A percentile compares a stretch with the other conserved stretches of the same genome.
Evolutionary conservation across 2,329 filamentous ascomycete species (phyloP).

Genomic region (Penicillium sp.): DNA sequence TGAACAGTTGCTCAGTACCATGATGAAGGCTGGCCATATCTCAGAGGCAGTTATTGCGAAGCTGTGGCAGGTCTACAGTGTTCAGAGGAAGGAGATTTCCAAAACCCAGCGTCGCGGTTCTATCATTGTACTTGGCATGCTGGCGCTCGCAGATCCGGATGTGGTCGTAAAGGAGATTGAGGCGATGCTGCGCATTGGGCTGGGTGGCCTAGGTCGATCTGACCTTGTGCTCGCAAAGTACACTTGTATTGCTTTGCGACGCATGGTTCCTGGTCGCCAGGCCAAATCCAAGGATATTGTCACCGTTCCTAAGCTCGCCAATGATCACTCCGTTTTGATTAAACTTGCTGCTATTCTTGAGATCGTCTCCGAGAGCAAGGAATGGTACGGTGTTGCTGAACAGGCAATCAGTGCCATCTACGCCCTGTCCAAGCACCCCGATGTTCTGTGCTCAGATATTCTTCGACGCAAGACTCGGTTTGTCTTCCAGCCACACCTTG

Average conservation of each 20-base stretch:
- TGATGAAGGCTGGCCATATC: slow-evolving; percentile 93
- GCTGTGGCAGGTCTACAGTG: slow-evolving; percentile 95
- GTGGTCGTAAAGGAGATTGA: slow-evolving; percentile 96
- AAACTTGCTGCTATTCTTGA: slow-evolving; percentile 84
- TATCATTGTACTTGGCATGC: slow-evolving; percentile 96
- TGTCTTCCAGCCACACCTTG: slow-evolving; percentile 65
- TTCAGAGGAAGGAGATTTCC: slow-evolving; percentile 91
- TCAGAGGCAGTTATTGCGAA: slow-evolving; percentile 85
- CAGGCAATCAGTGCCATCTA: slow-evolving; percentile 97
- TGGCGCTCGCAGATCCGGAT: slow-evolving; percentile 87
- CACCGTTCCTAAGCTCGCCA: slow-evolving; percentile 73
- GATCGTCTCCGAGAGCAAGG: slow-evolving; percentile 83
- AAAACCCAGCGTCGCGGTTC: slow-evolving; percentile 85
- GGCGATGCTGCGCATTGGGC: slow-evolving; percentile 85
- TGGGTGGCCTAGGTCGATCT: slow-evolving; percentile 76
- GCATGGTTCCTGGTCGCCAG: slow-evolving; percentile 87
- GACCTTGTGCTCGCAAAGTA: slow-evolving; percentile 92
- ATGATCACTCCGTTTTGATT: slow-evolving; percentile 84
- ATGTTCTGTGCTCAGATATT: slow-evolving; percentile 88
- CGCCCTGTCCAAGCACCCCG: slow-evolving; percentile 87
- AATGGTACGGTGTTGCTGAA: slow-evolving; percentile 93
- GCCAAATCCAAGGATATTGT: slow-evolving; percentile 68
- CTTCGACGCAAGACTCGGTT: slow-evolving; percentile 81
- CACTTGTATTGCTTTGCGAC: slow-evolving; percentile 87
- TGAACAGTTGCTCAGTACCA: slow-evolving; percentile 91